phyloP scores from a whole-genome alignment of 139 green algal species.

The Coccomyxa sp. region DNA sequence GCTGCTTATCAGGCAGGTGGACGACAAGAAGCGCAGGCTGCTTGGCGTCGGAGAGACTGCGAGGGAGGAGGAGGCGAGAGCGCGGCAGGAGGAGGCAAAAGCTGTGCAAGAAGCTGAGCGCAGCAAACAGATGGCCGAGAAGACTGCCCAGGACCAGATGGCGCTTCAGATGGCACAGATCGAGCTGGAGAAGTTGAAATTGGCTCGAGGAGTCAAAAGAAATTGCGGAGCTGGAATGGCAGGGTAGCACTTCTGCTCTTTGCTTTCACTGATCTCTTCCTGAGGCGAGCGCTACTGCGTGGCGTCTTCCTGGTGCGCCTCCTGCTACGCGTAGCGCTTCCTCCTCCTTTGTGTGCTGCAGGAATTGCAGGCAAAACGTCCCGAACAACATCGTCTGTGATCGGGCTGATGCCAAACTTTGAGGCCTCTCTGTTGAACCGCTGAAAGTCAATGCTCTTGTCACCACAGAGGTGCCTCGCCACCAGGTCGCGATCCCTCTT shows the following conservation, averaged over 20 bases:
- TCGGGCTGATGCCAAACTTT: neutral
- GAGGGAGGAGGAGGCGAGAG: neutral
- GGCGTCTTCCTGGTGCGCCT: neutral
- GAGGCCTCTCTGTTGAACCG: neutral
- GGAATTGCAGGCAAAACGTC: neutral
- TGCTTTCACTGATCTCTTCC: conserved; percentile 1
- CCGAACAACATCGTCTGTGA: neutral
- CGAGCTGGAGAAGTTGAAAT: conserved; percentile 1
- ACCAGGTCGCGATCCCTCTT: neutral
- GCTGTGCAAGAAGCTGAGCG: neutral
- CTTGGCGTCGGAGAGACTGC: neutral
- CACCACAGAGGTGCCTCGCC: neutral
- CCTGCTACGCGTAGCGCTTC: neutral
- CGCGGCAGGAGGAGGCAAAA: neutral
- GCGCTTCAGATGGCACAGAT: neutral
- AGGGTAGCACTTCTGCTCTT: neutral
- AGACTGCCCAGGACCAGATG: neutral
- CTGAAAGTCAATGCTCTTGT: conserved; percentile 1
- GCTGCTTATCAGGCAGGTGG: neutral
- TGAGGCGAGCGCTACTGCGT: neutral
- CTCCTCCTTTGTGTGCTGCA: neutral
- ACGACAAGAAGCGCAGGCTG: neutral
- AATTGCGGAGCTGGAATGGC: neutral
- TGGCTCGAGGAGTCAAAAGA: neutral
- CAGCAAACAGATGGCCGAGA: neutral